Evolutionary conservation across 495 filamentous ascomycete genomes (phyloP).

Genomic region (Penicillium nucicola): DNA sequence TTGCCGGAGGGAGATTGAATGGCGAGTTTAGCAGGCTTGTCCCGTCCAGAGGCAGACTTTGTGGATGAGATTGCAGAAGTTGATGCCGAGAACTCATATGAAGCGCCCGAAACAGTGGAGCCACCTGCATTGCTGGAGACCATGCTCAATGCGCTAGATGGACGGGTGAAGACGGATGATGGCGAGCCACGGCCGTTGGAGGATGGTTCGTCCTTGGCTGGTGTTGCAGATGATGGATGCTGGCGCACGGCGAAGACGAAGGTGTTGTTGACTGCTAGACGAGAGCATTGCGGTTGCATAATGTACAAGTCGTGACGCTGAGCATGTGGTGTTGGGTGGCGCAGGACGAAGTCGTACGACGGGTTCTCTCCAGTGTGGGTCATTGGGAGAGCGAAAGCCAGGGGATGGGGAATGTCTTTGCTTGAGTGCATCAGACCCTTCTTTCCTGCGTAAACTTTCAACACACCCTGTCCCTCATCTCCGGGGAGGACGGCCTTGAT

Average conservation of each 20-base stretch:
- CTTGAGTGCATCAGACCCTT: conserved; percentile 93
- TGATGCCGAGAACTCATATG: conserved; percentile 45
- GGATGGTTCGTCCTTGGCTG: conserved; percentile 43
- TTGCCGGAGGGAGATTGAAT: conserved; percentile 96
- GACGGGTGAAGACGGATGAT: conserved; percentile 62
- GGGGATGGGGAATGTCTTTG: conserved; percentile 87
- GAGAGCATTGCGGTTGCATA: conserved; percentile 86
- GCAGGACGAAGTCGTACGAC: conserved; percentile 84
- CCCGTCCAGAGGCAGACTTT: conserved; percentile 44
- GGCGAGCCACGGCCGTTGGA: conserved; percentile 54
- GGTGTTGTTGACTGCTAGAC: conserved; percentile 88
- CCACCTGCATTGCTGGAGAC: conserved; percentile 44
- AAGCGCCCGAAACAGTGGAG: conserved; percentile 38
- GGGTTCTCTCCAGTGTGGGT: conserved; percentile 89
- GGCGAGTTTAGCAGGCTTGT: conserved; percentile 92
- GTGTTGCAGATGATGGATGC: conserved; percentile 66
- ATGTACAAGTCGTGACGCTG: conserved; percentile 96
- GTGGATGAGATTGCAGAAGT: conserved; percentile 55
- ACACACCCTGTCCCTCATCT: conserved; percentile 81
- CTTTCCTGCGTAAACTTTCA: conserved; percentile 93
- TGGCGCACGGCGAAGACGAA: conserved; percentile 96
- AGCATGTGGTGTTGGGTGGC: conserved; percentile 95
- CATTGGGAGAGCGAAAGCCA: conserved; percentile 89
- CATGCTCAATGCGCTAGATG: conserved; percentile 81
- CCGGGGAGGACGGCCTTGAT: conserved; percentile 88